Conservation (phyloP, 345 rosid genomes). For the Bruguiera gymnorhiza region DNA sequence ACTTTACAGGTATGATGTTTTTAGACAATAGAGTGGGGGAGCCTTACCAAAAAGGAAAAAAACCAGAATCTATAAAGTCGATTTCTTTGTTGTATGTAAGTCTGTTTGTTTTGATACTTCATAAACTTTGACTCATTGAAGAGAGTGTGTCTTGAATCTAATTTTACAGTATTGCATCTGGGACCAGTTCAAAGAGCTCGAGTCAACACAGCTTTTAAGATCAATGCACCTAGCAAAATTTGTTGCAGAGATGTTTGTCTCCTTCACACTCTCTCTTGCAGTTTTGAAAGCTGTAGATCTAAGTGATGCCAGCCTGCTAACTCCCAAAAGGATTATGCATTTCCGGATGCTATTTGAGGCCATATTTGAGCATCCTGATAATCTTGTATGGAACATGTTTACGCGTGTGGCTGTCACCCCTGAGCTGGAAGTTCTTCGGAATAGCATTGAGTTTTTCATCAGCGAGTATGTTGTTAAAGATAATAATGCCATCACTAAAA, state of each 20-base stretch:
- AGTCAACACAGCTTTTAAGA: slow-evolving; percentile 62
- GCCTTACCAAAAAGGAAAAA: background rate
- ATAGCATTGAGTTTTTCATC: slow-evolving; percentile 65
- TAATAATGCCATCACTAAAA: slow-evolving; percentile 35
- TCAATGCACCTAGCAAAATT: slow-evolving; percentile 90
- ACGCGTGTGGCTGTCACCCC: slow-evolving; percentile 65
- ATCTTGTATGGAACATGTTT: slow-evolving; percentile 67
- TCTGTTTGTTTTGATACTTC: background rate
- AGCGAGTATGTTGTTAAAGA: slow-evolving; percentile 62
- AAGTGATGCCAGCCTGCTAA: slow-evolving; percentile 49
- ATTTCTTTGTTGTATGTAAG: too few species aligned
- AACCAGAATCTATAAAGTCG: too few species aligned
- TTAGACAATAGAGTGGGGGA: background rate
- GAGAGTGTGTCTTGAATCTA: background rate
- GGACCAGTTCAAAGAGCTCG: slow-evolving; percentile 87
- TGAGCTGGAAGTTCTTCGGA: slow-evolving; percentile 61
- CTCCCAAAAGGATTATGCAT: slow-evolving; percentile 67
- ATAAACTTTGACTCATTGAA: background rate
- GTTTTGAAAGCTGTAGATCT: slow-evolving; percentile 67
- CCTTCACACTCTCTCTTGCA: slow-evolving; percentile 67
- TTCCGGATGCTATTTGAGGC: slow-evolving; percentile 78
- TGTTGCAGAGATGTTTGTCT: slow-evolving; percentile 69
- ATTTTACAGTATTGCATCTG: slow-evolving; percentile 67
- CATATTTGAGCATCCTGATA: slow-evolving; percentile 62
- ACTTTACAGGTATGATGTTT: slow-evolving; percentile 65